Percentiles rank a stretch among this genome's conserved stretches.
Conservation (phyloP, 2,329 filamentous ascomycete genomes). For the Neonectria ditissima region DNA sequence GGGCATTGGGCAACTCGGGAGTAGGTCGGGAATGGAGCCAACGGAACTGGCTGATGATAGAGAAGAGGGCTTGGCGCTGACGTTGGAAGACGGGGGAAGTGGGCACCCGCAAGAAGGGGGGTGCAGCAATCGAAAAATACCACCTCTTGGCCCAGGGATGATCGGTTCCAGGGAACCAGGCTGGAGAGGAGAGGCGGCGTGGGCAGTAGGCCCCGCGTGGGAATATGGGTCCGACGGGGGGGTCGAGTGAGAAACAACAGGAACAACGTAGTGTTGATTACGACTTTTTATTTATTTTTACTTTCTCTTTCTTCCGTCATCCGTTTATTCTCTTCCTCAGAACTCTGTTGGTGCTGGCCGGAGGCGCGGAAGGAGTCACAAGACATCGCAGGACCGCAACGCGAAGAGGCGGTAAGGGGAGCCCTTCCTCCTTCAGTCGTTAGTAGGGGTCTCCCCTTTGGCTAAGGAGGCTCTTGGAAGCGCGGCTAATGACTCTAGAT, state of each 20-base stretch:
- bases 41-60: constrained; percentile 14
- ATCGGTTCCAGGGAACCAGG: constrained; percentile 22
- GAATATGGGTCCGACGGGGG: constrained; percentile 1
- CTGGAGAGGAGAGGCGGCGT: constrained; percentile 6
- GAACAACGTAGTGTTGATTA: background rate
- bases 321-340: background rate
- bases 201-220: constrained; percentile 11
- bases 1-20: background rate
- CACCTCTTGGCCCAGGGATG: constrained; percentile 10
- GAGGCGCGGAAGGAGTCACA: constrained; percentile 32
- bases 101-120: constrained; percentile 8
- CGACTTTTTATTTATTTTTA: background rate
- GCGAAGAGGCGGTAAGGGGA: constrained; percentile 14
- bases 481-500: constrained; percentile 33
- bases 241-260: constrained; percentile 13
- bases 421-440: constrained; percentile 1
- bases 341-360: constrained; percentile 5
- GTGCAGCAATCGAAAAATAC: constrained; percentile 6
- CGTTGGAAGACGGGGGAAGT: constrained; percentile 3
- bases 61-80: constrained; percentile 10
- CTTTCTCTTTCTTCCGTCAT: background rate
- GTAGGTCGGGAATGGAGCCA: constrained; percentile 6
- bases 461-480: constrained; percentile 23
- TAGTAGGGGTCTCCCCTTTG: background rate
- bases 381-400: background rate